These are phyloP conservation scores for Phaeophleospora eucalypticola DNA, from an alignment of 2,329 filamentous ascomycete species.

Conservation along the genomic window DNA sequence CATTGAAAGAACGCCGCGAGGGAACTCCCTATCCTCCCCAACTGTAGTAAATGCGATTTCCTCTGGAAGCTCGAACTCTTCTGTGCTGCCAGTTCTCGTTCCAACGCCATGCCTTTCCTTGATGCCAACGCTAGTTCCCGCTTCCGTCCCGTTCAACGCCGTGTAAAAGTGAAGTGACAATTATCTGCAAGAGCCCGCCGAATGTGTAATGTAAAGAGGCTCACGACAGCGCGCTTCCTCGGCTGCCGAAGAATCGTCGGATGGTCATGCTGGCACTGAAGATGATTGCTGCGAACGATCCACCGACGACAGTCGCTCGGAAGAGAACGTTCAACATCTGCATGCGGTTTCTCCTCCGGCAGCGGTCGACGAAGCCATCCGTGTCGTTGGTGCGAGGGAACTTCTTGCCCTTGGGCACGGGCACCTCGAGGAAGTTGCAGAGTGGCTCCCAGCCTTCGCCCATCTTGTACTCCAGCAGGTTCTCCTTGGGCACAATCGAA, in stretches of 20 bases:
- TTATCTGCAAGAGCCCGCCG: neutral
- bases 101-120: conserved; percentile 4
- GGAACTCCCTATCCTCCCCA: neutral
- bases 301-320: conserved; percentile 48
- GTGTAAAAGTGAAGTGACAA: conserved; percentile 1
- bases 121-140: conserved; percentile 5
- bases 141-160: conserved; percentile 3
- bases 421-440: conserved; percentile 52
- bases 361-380: conserved; percentile 53
- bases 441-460: conserved; percentile 53
- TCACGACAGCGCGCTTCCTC: conserved; percentile 14
- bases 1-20: too few species aligned
- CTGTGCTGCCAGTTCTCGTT: too few species aligned
- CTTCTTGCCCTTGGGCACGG: conserved; percentile 45
- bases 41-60: neutral
- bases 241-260: conserved; percentile 31
- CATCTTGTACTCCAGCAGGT: conserved; percentile 52
- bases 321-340: conserved; percentile 55
- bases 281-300: conserved; percentile 44
- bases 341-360: conserved; percentile 50
- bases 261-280: conserved; percentile 35
- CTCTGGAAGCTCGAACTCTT: neutral
- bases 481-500: conserved; percentile 45
- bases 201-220: neutral
- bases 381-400: conserved; percentile 54